These are phyloP conservation scores for Podila clonocystis DNA, from an alignment of 192 early-diverging fungal genomes.

Conservation along the genomic window DNA sequence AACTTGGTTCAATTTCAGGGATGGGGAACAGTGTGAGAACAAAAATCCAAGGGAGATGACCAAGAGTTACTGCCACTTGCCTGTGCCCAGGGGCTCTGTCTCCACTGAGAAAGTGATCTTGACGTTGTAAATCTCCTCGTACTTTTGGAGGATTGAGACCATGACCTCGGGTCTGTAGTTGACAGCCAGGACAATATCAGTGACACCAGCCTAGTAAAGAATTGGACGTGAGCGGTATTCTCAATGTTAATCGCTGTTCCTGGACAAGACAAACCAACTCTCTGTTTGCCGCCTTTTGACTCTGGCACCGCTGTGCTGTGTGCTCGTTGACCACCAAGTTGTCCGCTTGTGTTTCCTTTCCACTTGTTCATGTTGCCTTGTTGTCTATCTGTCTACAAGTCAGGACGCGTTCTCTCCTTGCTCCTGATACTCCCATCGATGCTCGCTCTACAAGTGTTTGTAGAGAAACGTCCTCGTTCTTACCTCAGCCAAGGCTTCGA, in stretches of 20 bases:
- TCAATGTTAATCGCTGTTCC: too few species aligned
- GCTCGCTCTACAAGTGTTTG: neutral
- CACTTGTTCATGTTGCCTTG: neutral
- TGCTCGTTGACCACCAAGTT: too few species aligned
- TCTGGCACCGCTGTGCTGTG: too few species aligned
- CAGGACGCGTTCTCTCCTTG: too few species aligned
- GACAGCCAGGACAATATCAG: constrained; percentile 97
- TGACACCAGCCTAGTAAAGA: constrained; percentile 87
- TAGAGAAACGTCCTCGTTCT: neutral
- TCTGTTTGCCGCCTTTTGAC: too few species aligned
- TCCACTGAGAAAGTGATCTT: constrained; percentile 97
- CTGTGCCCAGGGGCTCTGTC: constrained; percentile 95
- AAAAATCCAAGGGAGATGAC: neutral
- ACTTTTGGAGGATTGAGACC: constrained; percentile 92
- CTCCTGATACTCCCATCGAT: too few species aligned
- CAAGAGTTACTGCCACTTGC: constrained; percentile 9
- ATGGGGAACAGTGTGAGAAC: neutral
- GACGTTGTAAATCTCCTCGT: constrained; percentile 92
- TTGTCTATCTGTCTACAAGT: neutral
- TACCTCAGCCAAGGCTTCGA: constrained; percentile 96
- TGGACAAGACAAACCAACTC: too few species aligned
- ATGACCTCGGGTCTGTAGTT: constrained; percentile 99
- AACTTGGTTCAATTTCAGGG: neutral
- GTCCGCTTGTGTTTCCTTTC: neutral
- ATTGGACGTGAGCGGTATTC: too few species aligned